These are phyloP conservation scores for Psilocybe sp. DNA, from an alignment of 768 basidiomycete species.

Conservation along the genomic window DNA sequence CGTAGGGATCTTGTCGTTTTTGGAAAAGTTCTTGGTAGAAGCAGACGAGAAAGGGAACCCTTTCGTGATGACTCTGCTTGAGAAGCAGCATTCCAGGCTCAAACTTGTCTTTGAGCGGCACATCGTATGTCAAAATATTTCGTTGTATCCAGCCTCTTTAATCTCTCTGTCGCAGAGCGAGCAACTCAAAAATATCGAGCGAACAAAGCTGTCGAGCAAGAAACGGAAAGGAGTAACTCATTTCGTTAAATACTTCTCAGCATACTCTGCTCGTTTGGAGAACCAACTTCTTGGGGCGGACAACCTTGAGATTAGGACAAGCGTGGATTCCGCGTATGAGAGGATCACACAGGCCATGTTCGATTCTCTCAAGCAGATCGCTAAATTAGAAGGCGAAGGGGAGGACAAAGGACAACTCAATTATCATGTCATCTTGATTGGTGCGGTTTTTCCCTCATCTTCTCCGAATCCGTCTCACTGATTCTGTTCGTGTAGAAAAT, in stretches of 20 bases:
- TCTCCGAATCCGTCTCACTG: not conserved
- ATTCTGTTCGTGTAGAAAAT: slow-evolving; percentile 61
- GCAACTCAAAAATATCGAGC: slow-evolving; percentile 85
- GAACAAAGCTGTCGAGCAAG: slow-evolving; percentile 88
- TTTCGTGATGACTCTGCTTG: slow-evolving; percentile 69
- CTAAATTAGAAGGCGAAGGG: slow-evolving; percentile 88
- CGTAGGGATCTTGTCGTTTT: slow-evolving; percentile 34
- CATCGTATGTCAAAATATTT: slow-evolving; percentile 43
- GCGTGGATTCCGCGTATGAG: slow-evolving; percentile 83
- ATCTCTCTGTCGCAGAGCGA: slow-evolving; percentile 53
- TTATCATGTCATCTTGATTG: slow-evolving; percentile 92
- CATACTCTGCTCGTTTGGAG: slow-evolving; percentile 83
- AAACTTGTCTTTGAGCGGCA: slow-evolving; percentile 77
- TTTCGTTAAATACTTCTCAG: slow-evolving; percentile 91
- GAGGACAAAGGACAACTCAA: slow-evolving; percentile 98
- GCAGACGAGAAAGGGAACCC: slow-evolving; percentile 78
- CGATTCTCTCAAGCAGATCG: slow-evolving; percentile 91
- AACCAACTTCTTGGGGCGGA: slow-evolving; percentile 77
- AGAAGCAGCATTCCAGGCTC: slow-evolving; percentile 79
- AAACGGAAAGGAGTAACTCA: slow-evolving; percentile 90
- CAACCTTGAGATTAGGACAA: slow-evolving; percentile 70
- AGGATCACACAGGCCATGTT: slow-evolving; percentile 89
- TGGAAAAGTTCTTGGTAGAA: slow-evolving; percentile 76
- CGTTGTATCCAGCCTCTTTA: not conserved
- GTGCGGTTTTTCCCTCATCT: slow-evolving; percentile 35